These are phyloP conservation scores for Coniosporium tulheliwenetii DNA, from an alignment of 2,329 filamentous ascomycete genomes.

Conservation along the genomic window DNA sequence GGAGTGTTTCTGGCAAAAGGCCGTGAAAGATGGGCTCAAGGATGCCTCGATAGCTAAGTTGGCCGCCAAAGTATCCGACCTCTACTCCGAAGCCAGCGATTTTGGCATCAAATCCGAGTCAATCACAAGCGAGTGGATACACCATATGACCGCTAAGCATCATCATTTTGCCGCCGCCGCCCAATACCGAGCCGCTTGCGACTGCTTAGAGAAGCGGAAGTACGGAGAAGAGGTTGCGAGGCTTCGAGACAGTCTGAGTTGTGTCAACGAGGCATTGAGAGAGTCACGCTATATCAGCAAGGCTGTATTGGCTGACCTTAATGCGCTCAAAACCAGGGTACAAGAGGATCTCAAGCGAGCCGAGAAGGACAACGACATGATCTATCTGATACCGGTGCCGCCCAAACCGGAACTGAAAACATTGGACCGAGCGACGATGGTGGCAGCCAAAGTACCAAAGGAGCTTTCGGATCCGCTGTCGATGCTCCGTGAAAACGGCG, in stretches of 20 bases:
- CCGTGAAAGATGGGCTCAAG: slow-evolving; percentile 84
- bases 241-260: slow-evolving; percentile 64
- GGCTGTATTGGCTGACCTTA: slow-evolving; percentile 65
- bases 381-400: slow-evolving; percentile 75
- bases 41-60: slow-evolving; percentile 85
- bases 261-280: slow-evolving; percentile 73
- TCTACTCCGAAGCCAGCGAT: slow-evolving; percentile 74
- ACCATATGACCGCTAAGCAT: slow-evolving; percentile 93
- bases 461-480: slow-evolving; percentile 70
- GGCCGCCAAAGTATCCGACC: slow-evolving; percentile 77
- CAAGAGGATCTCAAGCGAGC: slow-evolving; percentile 80
- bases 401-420: slow-evolving; percentile 76
- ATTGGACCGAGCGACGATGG: slow-evolving; percentile 82
- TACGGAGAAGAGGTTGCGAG: slow-evolving; percentile 93
- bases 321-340: slow-evolving; percentile 66
- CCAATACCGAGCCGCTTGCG: slow-evolving; percentile 79
- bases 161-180: slow-evolving; percentile 94
- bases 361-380: slow-evolving; percentile 92
- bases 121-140: slow-evolving; percentile 90
- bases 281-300: slow-evolving; percentile 73
- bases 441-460: slow-evolving; percentile 58
- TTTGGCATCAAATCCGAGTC: slow-evolving; percentile 77
- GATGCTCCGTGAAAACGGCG: slow-evolving; percentile 61
- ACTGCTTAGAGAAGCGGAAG: slow-evolving; percentile 81
- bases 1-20: slow-evolving; percentile 97